Evolutionary conservation across 768 basidiomycete species (phyloP).

Genomic region (Leccinum subgranulosum): DNA sequence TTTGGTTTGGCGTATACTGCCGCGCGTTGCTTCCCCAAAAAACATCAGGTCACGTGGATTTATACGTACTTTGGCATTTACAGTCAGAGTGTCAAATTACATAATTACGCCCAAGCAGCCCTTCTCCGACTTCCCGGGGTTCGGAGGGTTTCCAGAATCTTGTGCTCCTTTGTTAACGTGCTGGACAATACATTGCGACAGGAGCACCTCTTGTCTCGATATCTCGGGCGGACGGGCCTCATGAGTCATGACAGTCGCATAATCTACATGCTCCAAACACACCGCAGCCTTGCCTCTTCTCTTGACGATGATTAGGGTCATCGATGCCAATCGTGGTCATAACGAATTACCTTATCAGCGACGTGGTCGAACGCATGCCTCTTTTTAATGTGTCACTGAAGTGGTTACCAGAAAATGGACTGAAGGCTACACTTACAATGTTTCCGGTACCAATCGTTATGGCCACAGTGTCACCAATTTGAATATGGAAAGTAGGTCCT

Average conservation of each 20-base stretch:
- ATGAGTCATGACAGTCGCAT: conserved; percentile 14
- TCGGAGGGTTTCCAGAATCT: background rate
- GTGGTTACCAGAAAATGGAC: background rate
- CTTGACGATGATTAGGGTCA: conserved; percentile 16
- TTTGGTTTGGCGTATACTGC: conserved; percentile 22
- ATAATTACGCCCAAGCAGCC: background rate
- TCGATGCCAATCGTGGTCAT: conserved; percentile 28
- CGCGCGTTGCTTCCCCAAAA: conserved; percentile 26
- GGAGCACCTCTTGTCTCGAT: background rate
- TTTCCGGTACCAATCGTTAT: background rate
- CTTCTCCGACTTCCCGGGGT: too few relatives aligned
- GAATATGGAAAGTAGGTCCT: background rate
- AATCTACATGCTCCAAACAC: conserved; percentile 12
- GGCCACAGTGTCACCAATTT: too few relatives aligned
- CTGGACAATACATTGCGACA: background rate
- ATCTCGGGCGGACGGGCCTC: background rate
- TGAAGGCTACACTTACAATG: background rate
- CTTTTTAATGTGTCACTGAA: background rate
- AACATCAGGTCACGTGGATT: conserved; percentile 28
- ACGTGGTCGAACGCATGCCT: conserved; percentile 19
- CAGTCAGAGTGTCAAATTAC: background rate
- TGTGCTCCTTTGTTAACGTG: background rate
- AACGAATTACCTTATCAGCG: conserved; percentile 12
- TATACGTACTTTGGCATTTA: conserved; percentile 15
- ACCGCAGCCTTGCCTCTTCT: background rate